Conservation (phyloP, 2,329 filamentous ascomycete genomes). For the Talaromyces sp. region DNA sequence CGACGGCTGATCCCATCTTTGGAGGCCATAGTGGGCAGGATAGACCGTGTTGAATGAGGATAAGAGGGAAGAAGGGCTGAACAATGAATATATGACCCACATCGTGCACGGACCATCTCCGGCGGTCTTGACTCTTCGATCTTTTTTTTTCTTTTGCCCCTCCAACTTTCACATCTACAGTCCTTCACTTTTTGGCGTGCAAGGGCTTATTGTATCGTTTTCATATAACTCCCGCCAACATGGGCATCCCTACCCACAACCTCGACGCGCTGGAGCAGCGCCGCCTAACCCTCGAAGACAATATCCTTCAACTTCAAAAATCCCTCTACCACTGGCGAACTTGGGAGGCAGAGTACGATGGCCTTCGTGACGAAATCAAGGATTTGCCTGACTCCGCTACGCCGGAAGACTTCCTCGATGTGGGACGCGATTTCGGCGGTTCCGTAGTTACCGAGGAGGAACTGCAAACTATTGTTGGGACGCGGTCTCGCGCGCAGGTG, state of each 20-base stretch:
- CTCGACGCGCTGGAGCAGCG: conserved; percentile 74
- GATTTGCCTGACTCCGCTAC: conserved; percentile 54
- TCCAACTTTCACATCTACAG: neutral
- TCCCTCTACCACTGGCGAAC: conserved; percentile 85
- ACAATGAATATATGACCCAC: conserved; percentile 2
- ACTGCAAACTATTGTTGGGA: conserved; percentile 57
- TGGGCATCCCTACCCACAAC: conserved; percentile 49
- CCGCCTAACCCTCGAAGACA: conserved; percentile 73
- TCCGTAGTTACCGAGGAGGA: conserved; percentile 53
- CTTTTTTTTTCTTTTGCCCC: conserved; percentile 15
- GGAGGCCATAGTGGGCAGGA: conserved; percentile 23
- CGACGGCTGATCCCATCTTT: conserved; percentile 38
- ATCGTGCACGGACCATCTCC: conserved; percentile 28
- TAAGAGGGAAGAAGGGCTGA: conserved; percentile 15
- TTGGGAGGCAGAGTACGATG: conserved; percentile 90
- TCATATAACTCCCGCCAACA: conserved; percentile 11
- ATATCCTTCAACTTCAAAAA: conserved; percentile 71
- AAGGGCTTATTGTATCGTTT: too few relatives aligned
- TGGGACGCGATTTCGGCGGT: conserved; percentile 49
- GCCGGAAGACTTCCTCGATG: conserved; percentile 57
- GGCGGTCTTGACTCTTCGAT: conserved; percentile 9
- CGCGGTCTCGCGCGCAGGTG: conserved; percentile 64
- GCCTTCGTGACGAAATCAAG: conserved; percentile 78
- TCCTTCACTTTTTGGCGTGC: neutral
- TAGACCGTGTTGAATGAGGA: conserved; percentile 10